Conservation (phyloP, 2,329 filamentous ascomycete genomes). For the Tolypocladium sp. region DNA sequence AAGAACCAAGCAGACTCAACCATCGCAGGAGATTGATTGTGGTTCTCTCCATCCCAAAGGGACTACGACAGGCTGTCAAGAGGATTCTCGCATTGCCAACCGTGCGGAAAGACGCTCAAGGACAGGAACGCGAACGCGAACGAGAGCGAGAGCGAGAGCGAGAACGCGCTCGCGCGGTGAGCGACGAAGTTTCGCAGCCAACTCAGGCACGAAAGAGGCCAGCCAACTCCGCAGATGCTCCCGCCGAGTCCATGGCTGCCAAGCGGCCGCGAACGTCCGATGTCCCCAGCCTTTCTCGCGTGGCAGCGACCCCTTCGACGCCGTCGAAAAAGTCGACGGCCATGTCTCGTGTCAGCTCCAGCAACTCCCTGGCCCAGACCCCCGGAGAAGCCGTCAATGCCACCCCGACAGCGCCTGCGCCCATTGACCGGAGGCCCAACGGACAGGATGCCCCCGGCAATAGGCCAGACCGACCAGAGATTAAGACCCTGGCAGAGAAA, state of each 20-base stretch:
- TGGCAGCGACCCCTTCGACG: conserved; percentile 33
- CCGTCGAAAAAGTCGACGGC: conserved; percentile 41
- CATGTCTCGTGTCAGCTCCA: conserved; percentile 46
- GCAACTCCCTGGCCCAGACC: conserved; percentile 41
- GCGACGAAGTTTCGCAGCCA: conserved; percentile 27
- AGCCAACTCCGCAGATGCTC: conserved; percentile 23
- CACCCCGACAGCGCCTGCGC: conserved; percentile 16
- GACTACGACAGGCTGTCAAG: conserved; percentile 31
- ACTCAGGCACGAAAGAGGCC: conserved; percentile 40
- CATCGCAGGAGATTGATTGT: conserved; percentile 28
- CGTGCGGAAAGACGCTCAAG: conserved; percentile 25
- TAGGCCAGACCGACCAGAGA: conserved; percentile 13
- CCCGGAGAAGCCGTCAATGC: conserved; percentile 33
- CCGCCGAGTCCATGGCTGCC: conserved; percentile 24
- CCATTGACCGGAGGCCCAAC: conserved; percentile 18
- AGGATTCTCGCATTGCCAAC: conserved; percentile 35
- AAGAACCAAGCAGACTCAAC: conserved; percentile 11
- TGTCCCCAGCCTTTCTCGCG: conserved; percentile 19
- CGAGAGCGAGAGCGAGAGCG: not conserved
- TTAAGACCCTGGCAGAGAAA: conserved; percentile 21
- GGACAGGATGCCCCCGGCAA: conserved; percentile 18
- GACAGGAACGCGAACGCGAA: conserved; percentile 14
- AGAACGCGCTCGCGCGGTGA: conserved; percentile 21
- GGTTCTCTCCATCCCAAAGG: conserved; percentile 39
- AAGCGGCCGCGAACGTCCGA: conserved; percentile 37